Conservation (phyloP, 2,329 filamentous ascomycete species). For the Exserohilum turcica region DNA sequence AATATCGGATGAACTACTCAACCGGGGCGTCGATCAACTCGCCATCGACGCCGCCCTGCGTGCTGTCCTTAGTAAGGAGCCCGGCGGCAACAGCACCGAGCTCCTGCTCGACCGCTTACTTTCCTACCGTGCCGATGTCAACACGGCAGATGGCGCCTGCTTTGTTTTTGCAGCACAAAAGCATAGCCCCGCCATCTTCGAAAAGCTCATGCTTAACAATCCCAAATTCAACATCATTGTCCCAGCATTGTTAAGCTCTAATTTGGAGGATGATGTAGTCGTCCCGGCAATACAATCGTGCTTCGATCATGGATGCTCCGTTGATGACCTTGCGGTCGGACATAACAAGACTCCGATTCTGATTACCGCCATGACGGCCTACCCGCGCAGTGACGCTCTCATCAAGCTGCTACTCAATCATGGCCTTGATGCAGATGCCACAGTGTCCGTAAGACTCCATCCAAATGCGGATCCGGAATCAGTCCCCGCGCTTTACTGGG, state of each 20-base stretch:
- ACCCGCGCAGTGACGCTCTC: constrained; percentile 32
- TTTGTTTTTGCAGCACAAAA: constrained; percentile 40
- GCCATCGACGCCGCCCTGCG: constrained; percentile 37
- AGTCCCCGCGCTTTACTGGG: constrained; percentile 65
- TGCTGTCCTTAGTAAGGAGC: constrained; percentile 22
- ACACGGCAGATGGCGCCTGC: constrained; percentile 36
- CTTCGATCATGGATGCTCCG: constrained; percentile 54
- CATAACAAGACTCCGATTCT: constrained; percentile 25
- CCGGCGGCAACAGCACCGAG: constrained; percentile 14
- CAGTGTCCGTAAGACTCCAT: constrained; percentile 52
- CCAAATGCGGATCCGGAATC: constrained; percentile 59
- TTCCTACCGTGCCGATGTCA: constrained; percentile 37
- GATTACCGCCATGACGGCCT: constrained; percentile 32
- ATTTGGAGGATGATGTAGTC: constrained; percentile 54
- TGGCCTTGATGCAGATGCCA: constrained; percentile 49
- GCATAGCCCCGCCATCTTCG: constrained; percentile 24
- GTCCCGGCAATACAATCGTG: constrained; percentile 58
- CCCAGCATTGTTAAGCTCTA: constrained; percentile 61
- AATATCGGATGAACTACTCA: constrained; percentile 35
- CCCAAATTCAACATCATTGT: constrained; percentile 61
- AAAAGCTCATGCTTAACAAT: constrained; percentile 45
- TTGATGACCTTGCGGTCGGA: constrained; percentile 27
- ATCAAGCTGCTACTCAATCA: constrained; percentile 28
- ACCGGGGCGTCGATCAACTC: constrained; percentile 33
- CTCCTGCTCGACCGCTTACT: constrained; percentile 32